Conservation (phyloP, 2,329 filamentous ascomycete genomes). For the Coniochaeta sp. region DNA sequence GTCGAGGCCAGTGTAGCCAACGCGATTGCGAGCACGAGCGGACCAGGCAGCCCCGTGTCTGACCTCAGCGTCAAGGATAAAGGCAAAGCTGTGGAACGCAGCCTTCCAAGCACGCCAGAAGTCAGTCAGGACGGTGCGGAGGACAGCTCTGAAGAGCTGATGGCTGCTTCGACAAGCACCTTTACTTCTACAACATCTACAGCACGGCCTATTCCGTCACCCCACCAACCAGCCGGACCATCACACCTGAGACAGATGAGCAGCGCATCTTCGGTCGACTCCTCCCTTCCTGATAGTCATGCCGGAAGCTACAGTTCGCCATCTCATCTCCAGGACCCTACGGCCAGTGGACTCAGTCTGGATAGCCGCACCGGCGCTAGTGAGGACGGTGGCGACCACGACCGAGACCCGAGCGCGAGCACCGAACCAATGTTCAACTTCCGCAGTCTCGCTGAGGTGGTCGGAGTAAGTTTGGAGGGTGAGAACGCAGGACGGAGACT, state of each 20-base stretch:
- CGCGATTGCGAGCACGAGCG: constrained; percentile 26
- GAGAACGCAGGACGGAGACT: constrained; percentile 28
- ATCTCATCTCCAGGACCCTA: constrained; percentile 35
- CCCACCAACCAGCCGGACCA: constrained; percentile 48
- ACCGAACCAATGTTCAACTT: constrained; percentile 88
- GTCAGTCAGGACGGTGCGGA: constrained; percentile 8
- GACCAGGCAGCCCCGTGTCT: constrained; percentile 24
- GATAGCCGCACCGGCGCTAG: constrained; percentile 33
- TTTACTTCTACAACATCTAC: constrained; percentile 23
- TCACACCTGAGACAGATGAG: constrained; percentile 78
- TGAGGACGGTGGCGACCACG: constrained; percentile 35
- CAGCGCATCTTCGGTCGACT: constrained; percentile 76
- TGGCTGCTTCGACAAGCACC: constrained; percentile 8
- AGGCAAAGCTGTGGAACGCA: constrained; percentile 63
- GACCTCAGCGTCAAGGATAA: constrained; percentile 38
- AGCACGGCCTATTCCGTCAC: constrained; percentile 36
- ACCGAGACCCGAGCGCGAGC: constrained; percentile 39
- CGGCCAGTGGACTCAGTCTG: constrained; percentile 46
- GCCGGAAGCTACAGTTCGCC: constrained; percentile 40
- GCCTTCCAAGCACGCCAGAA: constrained; percentile 17
- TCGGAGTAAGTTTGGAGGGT: constrained; percentile 56
- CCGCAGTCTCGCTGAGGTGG: constrained; percentile 75
- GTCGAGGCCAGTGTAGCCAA: constrained; percentile 45
- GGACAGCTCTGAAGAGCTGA: not conserved
- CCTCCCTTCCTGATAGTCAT: constrained; percentile 64